phyloP scores from a whole-genome alignment of 2,329 filamentous ascomycete species.

The Neonectria ditissima region DNA sequence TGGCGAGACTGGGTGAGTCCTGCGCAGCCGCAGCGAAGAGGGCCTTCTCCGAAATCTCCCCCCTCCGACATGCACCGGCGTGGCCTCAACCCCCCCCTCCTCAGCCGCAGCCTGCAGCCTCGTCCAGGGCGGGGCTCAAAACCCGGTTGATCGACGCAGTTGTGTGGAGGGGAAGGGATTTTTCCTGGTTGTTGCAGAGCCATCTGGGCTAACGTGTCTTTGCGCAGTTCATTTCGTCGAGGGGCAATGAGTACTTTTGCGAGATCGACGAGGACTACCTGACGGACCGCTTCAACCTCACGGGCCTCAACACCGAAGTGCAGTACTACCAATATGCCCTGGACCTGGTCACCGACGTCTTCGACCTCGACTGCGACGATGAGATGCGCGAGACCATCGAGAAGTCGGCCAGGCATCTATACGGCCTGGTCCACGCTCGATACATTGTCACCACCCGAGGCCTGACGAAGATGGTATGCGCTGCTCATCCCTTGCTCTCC shows the following conservation, averaged over 20 bases:
- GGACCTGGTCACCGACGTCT: constrained; percentile 96
- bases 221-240: constrained; percentile 91
- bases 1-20: constrained; percentile 97
- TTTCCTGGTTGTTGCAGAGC: not conserved
- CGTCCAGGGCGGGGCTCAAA: constrained; percentile 25
- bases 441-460: constrained; percentile 98
- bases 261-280: constrained; percentile 99
- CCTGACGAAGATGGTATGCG: constrained; percentile 90
- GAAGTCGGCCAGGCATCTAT: constrained; percentile 94
- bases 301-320: constrained; percentile 95
- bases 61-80: not conserved
- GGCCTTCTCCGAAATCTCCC: constrained; percentile 1
- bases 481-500: not conserved
- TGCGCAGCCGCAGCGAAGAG: not conserved
- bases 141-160: constrained; percentile 3
- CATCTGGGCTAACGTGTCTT: constrained; percentile 30
- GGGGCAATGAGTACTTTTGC: constrained; percentile 99
- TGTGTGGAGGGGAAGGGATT: constrained; percentile 14
- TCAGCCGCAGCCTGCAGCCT: constrained; percentile 6
- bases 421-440: constrained; percentile 93
- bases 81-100: constrained; percentile 5
- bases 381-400: constrained; percentile 98
- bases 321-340: constrained; percentile 99
- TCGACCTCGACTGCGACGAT: constrained; percentile 98
- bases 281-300: constrained; percentile 97